Evolutionary conservation across 768 basidiomycete genomes (phyloP).

Genomic region (Pulveroboletus frians): DNA sequence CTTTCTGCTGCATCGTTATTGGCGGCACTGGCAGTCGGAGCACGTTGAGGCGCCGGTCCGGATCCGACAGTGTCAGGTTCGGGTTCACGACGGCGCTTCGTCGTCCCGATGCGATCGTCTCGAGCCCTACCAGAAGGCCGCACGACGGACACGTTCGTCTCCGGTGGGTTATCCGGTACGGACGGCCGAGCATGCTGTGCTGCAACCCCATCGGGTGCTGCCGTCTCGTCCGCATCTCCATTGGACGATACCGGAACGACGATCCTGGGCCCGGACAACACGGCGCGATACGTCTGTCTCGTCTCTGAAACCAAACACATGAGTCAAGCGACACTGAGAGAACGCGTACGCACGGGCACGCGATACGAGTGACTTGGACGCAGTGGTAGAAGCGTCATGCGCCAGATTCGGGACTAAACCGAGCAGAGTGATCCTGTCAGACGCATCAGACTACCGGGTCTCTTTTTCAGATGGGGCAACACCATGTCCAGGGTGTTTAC

Average conservation of each 20-base stretch:
- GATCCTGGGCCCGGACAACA: conserved; percentile 69
- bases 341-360: conserved; percentile 52
- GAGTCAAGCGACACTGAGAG: background rate
- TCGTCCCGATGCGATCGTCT: background rate
- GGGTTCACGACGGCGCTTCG: conserved; percentile 22
- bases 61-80: conserved; percentile 1
- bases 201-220: background rate
- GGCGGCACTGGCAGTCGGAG: background rate
- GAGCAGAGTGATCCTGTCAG: conserved; percentile 56
- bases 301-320: conserved; percentile 50
- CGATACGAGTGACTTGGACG: conserved; percentile 61
- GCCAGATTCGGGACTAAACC: conserved; percentile 66
- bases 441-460: background rate
- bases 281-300: conserved; percentile 72
- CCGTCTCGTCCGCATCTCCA: background rate
- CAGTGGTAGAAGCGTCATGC: conserved; percentile 54
- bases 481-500: conserved; percentile 58
- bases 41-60: background rate
- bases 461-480: conserved; percentile 52
- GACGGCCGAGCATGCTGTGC: background rate
- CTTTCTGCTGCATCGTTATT: background rate
- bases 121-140: background rate
- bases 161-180: background rate
- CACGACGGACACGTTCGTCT: background rate
- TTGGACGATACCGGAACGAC: conserved; percentile 41